Conservation (phyloP, 75 land plant species). For the Cupressus sempervirens region DNA sequence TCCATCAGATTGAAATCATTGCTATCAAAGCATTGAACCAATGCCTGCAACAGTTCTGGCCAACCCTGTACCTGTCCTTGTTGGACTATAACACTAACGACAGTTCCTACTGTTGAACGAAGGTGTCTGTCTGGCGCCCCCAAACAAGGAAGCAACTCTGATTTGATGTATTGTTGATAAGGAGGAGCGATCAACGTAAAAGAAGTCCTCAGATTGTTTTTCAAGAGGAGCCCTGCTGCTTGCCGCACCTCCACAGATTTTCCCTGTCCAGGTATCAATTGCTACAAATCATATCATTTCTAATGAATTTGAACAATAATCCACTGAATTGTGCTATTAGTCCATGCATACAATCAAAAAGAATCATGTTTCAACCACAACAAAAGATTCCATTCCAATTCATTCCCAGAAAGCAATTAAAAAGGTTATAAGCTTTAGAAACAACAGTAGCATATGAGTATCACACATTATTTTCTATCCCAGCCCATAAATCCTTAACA, state of each 20-base stretch:
- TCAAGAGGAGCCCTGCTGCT: constrained; percentile 90
- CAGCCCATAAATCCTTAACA: neutral
- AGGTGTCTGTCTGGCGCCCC: constrained; percentile 79
- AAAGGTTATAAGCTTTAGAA: neutral
- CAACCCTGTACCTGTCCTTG: constrained; percentile 61
- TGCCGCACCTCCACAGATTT: constrained; percentile 75
- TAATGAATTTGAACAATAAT: neutral
- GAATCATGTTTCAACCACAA: neutral
- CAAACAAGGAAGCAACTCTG: constrained; percentile 78
- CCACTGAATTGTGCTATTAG: neutral
- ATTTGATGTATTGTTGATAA: constrained; percentile 77
- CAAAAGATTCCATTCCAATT: neutral
- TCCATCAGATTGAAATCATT: constrained; percentile 92
- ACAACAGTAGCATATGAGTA: neutral
- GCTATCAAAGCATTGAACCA: constrained; percentile 84
- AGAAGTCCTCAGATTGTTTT: constrained; percentile 69
- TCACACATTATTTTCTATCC: neutral
- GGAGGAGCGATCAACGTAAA: constrained; percentile 50
- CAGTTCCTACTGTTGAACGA: constrained; percentile 86
- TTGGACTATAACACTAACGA: constrained; percentile 78
- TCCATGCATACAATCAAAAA: neutral
- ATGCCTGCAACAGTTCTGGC: constrained; percentile 86
- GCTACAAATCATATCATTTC: neutral
- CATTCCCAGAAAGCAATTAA: neutral
- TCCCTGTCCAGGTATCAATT: constrained; percentile 49